Evolutionary conservation across 495 filamentous ascomycete species (phyloP), one percentile per base, ranked within the genome.

Genomic region (Glarea lozoyensis): DNA sequence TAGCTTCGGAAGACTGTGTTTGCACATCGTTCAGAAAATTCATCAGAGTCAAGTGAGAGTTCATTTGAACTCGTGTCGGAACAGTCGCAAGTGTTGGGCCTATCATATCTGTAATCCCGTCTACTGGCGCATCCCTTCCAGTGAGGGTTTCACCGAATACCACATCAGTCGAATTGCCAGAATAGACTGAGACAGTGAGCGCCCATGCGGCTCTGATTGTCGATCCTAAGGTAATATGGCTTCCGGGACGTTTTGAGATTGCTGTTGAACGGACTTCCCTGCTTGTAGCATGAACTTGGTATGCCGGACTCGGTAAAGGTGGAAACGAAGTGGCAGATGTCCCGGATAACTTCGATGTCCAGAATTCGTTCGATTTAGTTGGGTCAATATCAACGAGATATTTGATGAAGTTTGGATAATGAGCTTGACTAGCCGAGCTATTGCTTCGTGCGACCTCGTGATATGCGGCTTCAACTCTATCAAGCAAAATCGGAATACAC

Each of bases 21-120:
- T 82, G 76, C 1, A 87, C 61, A 1, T 57, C 35, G 5, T 40
- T 4, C 24, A 39, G 23, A 9, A 41, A 19, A 6, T 33, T 20
- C 7, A 66, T 66, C 22, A 72, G 69, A 5, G 77, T 65, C 4
- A 76, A 76, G n/a, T 32, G 4, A 7, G 18, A 10, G 18, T 29
- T 17, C 9, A 45, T 45, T 5, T 31, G 53, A 3, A 82, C 56
- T 0, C 80, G 71, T 24, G 81, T 59, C 1, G 82, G 82, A 1
- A 84, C 61, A 0, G 82, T 84, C 4, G 80, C 72, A 40, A 85
- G 79, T 39, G 79, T 65, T 1, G 82, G 72, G 0, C 75, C 78
- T 30, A 70, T 60, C 16, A 78, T 72, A 33, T 67, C 54, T 31
- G 72, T 67, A 1, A 78, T 63, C 2, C 67, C 70, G 7, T 56